phyloP scores from a whole-genome alignment of 768 basidiomycete genomes.

The Calocybe gangraenosa region DNA sequence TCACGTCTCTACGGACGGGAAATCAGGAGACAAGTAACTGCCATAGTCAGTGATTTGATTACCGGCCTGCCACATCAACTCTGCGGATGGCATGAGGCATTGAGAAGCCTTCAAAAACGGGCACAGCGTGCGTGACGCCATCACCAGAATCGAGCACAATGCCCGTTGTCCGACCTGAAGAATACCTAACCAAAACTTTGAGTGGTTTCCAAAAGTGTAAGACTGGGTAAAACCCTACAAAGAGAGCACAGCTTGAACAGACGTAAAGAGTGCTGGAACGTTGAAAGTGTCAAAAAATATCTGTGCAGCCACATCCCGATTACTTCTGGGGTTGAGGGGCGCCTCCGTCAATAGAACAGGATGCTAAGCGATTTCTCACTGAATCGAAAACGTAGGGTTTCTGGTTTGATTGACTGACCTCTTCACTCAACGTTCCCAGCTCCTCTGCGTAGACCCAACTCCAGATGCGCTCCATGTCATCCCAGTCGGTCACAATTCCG shows the following conservation, averaged over 20 bases:
- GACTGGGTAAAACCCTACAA: slow-evolving; percentile 54
- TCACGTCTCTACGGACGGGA: slow-evolving; percentile 73
- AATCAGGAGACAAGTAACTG: slow-evolving; percentile 11
- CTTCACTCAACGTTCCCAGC: slow-evolving; percentile 91
- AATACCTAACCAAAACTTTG: slow-evolving; percentile 63
- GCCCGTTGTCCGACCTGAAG: slow-evolving; percentile 97
- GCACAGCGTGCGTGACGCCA: slow-evolving; percentile 97
- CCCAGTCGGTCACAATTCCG: slow-evolving; percentile 99
- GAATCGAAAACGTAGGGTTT: slow-evolving; percentile 13
- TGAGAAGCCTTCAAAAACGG: slow-evolving; percentile 98
- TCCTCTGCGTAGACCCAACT: slow-evolving; percentile 96
- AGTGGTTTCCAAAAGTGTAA: slow-evolving; percentile 9
- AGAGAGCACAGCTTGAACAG: slow-evolving; percentile 95
- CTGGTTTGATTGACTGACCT: slow-evolving; percentile 52
- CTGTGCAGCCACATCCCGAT: slow-evolving; percentile 95
- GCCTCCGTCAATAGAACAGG: slow-evolving; percentile 97
- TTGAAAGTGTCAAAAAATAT: slow-evolving; percentile 99
- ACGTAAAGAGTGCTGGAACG: slow-evolving; percentile 94
- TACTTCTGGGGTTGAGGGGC: slow-evolving; percentile 92
- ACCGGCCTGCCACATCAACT: slow-evolving; percentile 96
- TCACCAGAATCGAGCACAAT: slow-evolving; percentile 99
- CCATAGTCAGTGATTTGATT: slow-evolving; percentile 12
- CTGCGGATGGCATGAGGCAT: slow-evolving; percentile 98
- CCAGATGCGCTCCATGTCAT: slow-evolving; percentile 99
- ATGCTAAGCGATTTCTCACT: slow-evolving; percentile 56